Conservation (phyloP, 352 stramenopile genomes). For the Pythium aristosporum region DNA sequence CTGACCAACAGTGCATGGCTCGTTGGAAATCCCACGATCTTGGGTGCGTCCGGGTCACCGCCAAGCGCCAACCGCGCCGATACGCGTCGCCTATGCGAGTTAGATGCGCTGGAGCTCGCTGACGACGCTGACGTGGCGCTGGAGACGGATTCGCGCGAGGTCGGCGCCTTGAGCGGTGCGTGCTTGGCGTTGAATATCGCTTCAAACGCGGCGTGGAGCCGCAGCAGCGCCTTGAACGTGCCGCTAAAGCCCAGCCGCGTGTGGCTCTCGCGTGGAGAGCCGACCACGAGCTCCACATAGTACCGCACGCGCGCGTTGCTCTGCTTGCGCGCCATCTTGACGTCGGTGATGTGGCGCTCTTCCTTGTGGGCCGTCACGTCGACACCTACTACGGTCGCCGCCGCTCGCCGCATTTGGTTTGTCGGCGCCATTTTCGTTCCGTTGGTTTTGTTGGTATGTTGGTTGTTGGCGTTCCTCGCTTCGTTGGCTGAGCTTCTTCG, state of each 20-base stretch:
- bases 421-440: no score
- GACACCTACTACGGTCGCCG: constrained; percentile 37
- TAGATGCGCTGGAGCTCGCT: constrained; percentile 43
- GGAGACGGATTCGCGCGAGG: constrained; percentile 37
- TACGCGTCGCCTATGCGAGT: constrained; percentile 15
- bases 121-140: constrained; percentile 43
- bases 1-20: constrained; percentile 42
- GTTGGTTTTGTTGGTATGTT: no score
- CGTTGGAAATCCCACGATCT: constrained; percentile 28
- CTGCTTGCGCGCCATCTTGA: constrained; percentile 31
- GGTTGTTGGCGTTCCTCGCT: no score
- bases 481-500: no score
- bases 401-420: no score
- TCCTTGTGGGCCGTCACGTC: constrained; percentile 72
- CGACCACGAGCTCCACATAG: constrained; percentile 71
- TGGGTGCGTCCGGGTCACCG: not conserved
- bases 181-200: constrained; percentile 40
- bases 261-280: constrained; percentile 46
- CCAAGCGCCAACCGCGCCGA: constrained; percentile 16
- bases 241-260: constrained; percentile 62
- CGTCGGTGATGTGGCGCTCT: constrained; percentile 48
- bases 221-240: constrained; percentile 58
- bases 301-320: constrained; percentile 57
- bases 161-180: constrained; percentile 17
- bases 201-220: constrained; percentile 48